These are phyloP conservation scores for Thermomyces lanuginosus DNA, from an alignment of 2,329 filamentous ascomycete species.

Conservation along the genomic window DNA sequence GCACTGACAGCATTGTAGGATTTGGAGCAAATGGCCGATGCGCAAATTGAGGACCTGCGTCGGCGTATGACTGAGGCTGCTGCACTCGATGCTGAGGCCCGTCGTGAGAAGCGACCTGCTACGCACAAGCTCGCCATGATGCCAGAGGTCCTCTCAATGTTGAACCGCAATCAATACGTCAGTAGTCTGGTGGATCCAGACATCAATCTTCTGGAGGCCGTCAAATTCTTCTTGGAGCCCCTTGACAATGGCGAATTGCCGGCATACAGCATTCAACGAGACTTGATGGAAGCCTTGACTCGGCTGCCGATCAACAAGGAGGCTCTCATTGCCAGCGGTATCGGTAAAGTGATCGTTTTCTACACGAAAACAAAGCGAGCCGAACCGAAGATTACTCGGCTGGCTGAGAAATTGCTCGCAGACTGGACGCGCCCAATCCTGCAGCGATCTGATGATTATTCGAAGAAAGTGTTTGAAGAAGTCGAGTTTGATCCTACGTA, in stretches of 20 bases:
- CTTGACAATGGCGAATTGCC: constrained; percentile 85
- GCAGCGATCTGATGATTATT: constrained; percentile 86
- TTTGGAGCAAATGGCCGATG: constrained; percentile 76
- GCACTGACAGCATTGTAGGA: constrained; percentile 41
- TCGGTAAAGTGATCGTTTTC: constrained; percentile 91
- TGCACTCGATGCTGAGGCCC: constrained; percentile 67
- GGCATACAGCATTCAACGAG: constrained; percentile 92
- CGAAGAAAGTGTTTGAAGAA: constrained; percentile 52
- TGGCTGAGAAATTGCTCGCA: constrained; percentile 78
- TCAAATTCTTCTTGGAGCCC: constrained; percentile 94
- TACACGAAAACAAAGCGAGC: constrained; percentile 92
- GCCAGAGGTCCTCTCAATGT: constrained; percentile 69
- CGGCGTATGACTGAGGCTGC: constrained; percentile 82
- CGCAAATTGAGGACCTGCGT: constrained; percentile 75
- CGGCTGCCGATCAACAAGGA: constrained; percentile 84
- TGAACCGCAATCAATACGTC: constrained; percentile 71
- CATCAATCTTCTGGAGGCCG: constrained; percentile 82
- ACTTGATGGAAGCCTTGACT: constrained; percentile 67
- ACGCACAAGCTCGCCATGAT: constrained; percentile 88
- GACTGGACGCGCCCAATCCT: constrained; percentile 94
- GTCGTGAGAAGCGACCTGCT: constrained; percentile 62
- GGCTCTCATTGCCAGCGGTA: constrained; percentile 71
- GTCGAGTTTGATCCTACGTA: constrained; percentile 44
- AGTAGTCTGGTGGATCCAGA: constrained; percentile 84
- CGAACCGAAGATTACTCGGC: constrained; percentile 76